Percentiles rank a stretch among this genome's conserved stretches.
These are phyloP conservation scores for Sugiyamaella sp. DNA, from an alignment of 1,139 yeast species.

Conservation along the genomic window DNA sequence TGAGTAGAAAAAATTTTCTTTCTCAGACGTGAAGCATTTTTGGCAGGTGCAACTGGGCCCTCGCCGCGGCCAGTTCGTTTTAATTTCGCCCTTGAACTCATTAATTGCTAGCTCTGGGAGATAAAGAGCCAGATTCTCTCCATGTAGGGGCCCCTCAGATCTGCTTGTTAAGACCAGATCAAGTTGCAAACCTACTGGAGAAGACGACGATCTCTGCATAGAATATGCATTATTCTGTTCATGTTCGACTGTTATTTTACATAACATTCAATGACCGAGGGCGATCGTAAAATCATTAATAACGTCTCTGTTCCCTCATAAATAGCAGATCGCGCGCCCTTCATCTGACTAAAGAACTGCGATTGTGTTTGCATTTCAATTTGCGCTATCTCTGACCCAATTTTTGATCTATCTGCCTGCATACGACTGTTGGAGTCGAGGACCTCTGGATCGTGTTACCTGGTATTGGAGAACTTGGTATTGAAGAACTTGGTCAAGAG, in stretches of 20 bases:
- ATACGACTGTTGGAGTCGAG: too few species aligned
- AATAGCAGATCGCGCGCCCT: not conserved
- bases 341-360: too few species aligned
- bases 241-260: not conserved
- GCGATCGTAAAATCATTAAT: not conserved
- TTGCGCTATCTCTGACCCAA: too few species aligned
- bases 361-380: not conserved
- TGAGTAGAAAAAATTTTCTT: constrained; percentile 5
- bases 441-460: too few species aligned
- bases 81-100: not conserved
- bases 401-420: too few species aligned
- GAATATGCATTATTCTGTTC: not conserved
- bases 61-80: not conserved
- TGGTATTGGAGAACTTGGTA: too few species aligned
- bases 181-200: not conserved
- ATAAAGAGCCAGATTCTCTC: not conserved
- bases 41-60: not conserved
- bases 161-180: not conserved
- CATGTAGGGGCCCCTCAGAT: not conserved
- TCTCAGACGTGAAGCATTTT: not conserved
- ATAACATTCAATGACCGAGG: not conserved
- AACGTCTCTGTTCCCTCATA: not conserved
- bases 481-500: not conserved
- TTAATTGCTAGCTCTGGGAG: not conserved
- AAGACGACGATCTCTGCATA: not conserved